These are phyloP conservation scores for Thelephora ganbajun DNA, from an alignment of 768 basidiomycete species.

Conservation along the genomic window DNA sequence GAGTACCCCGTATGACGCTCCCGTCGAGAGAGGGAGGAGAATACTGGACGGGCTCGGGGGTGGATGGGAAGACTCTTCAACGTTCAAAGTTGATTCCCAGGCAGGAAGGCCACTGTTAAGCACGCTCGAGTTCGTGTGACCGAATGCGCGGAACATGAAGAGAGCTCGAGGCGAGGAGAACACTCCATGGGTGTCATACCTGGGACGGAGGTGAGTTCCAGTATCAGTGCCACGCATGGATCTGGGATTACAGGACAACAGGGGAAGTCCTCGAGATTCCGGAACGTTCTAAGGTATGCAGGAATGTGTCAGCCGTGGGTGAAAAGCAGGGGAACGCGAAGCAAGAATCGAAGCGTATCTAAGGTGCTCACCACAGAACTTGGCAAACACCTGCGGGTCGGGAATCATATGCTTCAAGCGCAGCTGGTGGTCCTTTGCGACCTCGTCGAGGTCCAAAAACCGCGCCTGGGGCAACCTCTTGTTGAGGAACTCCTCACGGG, in stretches of 20 bases:
- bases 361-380: constrained; percentile 56
- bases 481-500: constrained; percentile 50
- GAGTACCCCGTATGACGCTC: constrained; percentile 39
- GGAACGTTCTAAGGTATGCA: constrained; percentile 34
- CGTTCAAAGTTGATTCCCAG: constrained; percentile 56
- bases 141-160: constrained; percentile 90
- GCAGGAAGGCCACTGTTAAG: constrained; percentile 86
- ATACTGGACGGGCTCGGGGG: constrained; percentile 25
- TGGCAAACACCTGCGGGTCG: constrained; percentile 47
- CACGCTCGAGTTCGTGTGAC: constrained; percentile 74
- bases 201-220: constrained; percentile 15
- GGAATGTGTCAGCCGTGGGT: background rate
- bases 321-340: background rate
- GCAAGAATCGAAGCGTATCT: background rate
- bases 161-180: constrained; percentile 89
- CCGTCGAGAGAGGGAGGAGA: constrained; percentile 36
- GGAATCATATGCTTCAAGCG: constrained; percentile 96
- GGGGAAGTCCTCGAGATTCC: constrained; percentile 65
- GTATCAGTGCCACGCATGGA: constrained; percentile 1
- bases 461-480: constrained; percentile 60
- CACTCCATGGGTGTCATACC: constrained; percentile 83
- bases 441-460: constrained; percentile 71
- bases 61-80: constrained; percentile 23
- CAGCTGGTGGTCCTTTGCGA: constrained; percentile 58
- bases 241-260: constrained; percentile 53